Conservation (phyloP, 1,284 basidiomycete genomes). For the Abortiporus biennis region DNA sequence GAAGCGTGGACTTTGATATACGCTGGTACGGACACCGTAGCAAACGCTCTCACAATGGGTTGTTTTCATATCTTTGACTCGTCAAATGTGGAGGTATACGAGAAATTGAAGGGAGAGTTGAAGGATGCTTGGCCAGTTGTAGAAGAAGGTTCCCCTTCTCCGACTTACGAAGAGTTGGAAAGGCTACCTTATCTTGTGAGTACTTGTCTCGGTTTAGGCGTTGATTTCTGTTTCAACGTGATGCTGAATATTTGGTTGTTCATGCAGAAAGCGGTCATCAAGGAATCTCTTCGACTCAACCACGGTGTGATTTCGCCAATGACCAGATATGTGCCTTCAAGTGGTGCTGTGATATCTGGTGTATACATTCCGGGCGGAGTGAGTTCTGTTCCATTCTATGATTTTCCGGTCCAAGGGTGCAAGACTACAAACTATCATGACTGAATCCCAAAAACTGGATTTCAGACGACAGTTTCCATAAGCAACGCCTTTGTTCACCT, state of each 20-base stretch:
- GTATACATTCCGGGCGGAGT: constrained; percentile 19
- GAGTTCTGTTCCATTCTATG: no score
- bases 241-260: constrained; percentile 1
- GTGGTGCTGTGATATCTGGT: constrained; percentile 15
- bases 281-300: constrained; percentile 28
- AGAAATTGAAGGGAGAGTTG: constrained; percentile 19
- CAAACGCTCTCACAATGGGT: constrained; percentile 21
- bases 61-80: constrained; percentile 17
- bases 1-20: constrained; percentile 23
- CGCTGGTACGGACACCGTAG: constrained; percentile 27
- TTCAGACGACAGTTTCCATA: constrained; percentile 20
- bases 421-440: constrained; percentile 1
- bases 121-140: constrained; percentile 22
- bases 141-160: constrained; percentile 12
- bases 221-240: not conserved
- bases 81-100: constrained; percentile 10
- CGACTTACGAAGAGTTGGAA: constrained; percentile 20
- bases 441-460: not conserved
- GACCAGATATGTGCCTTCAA: constrained; percentile 15
- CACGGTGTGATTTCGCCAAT: constrained; percentile 11
- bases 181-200: constrained; percentile 26
- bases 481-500: constrained; percentile 16
- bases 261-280: constrained; percentile 28
- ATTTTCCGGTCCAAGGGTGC: no score
- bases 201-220: not conserved